Evolutionary conservation across 2,329 filamentous ascomycete species (phyloP), one percentile per base, ranked within the genome.

Genomic region (Diaporthe sp.): DNA sequence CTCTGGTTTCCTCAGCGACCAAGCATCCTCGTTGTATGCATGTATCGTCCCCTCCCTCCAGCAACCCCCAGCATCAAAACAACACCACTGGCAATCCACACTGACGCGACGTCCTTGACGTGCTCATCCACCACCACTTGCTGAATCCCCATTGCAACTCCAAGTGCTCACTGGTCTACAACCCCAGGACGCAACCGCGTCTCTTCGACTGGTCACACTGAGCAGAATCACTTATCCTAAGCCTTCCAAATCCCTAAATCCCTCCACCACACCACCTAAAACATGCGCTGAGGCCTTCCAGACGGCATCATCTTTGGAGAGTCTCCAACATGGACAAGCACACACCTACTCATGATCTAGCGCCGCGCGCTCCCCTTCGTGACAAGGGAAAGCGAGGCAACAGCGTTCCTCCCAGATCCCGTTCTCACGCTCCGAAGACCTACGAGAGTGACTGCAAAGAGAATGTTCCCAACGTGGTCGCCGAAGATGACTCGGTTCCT

Each of bases 371-470:
- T 12, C 76, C 76, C 25, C 60, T 77, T 39, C 65, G 73, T 8
- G 71, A 77, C 31, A 77, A 71, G 22, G 55, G 49, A n/a, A 77
- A 57, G 57, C 58, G 71, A 70, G 63, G 55, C 42, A 77, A 77
- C 49, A 73, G 71, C 51, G 70, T 70, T 37, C 73, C 76, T 42
- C 42, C 57, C 20, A 55, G 55, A 20, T 8, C 22, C 37, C 57
- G 71, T 12, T 37, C 57, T 47, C 73, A 72, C 9, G 39, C 58
- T 39, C 51, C 25, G 37, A 70, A 60, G 25, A 53, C 73, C n/a
- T 53, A 58, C 70, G 73, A 73, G 63, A 71, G 57, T 60, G 76
- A 75, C 39, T 65, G 28, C 74, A 77, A 77, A 55, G 76, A 77
- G 49, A 77, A 77, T 51, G 68, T 58, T 49, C 61, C 68, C 57